Evolutionary conservation across 768 basidiomycete species (phyloP).

Genomic region (Lactarius hengduanensis): DNA sequence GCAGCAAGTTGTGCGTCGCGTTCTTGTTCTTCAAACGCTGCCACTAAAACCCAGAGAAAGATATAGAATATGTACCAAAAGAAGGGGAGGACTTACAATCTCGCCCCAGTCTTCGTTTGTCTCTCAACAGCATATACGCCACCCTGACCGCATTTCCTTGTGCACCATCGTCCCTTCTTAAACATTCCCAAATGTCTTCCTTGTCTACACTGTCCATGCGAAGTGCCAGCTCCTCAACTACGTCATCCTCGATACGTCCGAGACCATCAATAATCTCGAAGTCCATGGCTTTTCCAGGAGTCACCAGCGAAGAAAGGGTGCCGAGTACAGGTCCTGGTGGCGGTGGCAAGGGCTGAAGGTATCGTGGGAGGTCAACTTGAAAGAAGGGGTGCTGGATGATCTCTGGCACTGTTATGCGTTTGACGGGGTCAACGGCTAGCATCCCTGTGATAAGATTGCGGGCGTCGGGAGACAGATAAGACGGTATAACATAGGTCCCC

Average conservation of each 20-base stretch:
- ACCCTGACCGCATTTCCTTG: conserved; percentile 95
- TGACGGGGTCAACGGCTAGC: conserved; percentile 93
- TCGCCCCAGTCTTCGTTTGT: conserved; percentile 80
- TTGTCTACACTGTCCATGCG: conserved; percentile 73
- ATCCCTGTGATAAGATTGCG: conserved; percentile 78
- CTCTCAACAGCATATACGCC: conserved; percentile 89
- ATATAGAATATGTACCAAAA: conserved; percentile 24
- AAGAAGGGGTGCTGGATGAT: conserved; percentile 93
- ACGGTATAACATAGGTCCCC: conserved; percentile 83
- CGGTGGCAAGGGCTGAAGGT: conserved; percentile 81
- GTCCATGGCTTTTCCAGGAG: conserved; percentile 62
- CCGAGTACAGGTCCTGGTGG: conserved; percentile 75
- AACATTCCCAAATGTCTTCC: conserved; percentile 85
- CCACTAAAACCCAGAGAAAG: conserved; percentile 46
- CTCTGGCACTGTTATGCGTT: conserved; percentile 90
- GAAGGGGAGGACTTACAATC: conserved; percentile 61
- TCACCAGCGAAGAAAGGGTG: conserved; percentile 68
- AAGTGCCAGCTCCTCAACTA: conserved; percentile 76
- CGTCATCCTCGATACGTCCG: conserved; percentile 88
- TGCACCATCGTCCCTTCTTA: conserved; percentile 78
- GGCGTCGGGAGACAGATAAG: conserved; percentile 77
- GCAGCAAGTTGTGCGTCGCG: conserved; percentile 76
- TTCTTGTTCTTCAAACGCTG: conserved; percentile 81
- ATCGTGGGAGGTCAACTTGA: conserved; percentile 77
- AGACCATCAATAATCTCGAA: conserved; percentile 89